Evolutionary conservation across 257 asterid genomes (phyloP).

Genomic region (Solanum megistacrolobum): DNA sequence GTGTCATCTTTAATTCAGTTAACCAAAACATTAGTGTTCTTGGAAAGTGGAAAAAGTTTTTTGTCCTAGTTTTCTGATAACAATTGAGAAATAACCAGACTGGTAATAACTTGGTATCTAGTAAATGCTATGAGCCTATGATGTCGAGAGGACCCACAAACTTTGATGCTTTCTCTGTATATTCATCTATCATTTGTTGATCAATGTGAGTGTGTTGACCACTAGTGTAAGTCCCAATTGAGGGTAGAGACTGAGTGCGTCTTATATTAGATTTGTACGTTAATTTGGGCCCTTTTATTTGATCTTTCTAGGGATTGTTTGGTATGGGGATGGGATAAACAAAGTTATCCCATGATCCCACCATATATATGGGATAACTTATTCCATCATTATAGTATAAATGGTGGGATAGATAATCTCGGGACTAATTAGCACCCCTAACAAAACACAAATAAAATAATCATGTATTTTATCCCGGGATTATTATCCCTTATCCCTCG

Average conservation of each 20-base stretch:
- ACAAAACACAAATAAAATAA: not conserved
- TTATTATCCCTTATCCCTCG: not conserved
- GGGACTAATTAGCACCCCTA: not conserved
- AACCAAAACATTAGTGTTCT: not conserved
- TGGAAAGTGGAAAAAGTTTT: not conserved
- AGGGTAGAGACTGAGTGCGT: not conserved
- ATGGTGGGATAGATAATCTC: not conserved
- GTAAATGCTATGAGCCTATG: not conserved
- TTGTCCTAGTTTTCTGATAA: not conserved
- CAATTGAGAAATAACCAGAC: not conserved
- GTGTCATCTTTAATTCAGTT: not conserved
- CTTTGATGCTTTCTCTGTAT: not conserved
- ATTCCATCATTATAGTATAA: not conserved
- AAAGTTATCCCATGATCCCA: not conserved
- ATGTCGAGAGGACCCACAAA: not conserved
- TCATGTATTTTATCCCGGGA: not conserved
- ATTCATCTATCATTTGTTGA: not conserved
- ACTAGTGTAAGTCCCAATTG: not conserved
- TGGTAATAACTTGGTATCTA: not conserved
- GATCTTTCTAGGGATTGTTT: not conserved
- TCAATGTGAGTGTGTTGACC: not conserved
- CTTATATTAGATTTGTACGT: not conserved
- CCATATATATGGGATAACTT: not conserved
- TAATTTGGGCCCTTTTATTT: not conserved
- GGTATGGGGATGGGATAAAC: not conserved